Conservation (phyloP, 169 alveolate species). For the Cryptosporidium ubiquitum region DNA sequence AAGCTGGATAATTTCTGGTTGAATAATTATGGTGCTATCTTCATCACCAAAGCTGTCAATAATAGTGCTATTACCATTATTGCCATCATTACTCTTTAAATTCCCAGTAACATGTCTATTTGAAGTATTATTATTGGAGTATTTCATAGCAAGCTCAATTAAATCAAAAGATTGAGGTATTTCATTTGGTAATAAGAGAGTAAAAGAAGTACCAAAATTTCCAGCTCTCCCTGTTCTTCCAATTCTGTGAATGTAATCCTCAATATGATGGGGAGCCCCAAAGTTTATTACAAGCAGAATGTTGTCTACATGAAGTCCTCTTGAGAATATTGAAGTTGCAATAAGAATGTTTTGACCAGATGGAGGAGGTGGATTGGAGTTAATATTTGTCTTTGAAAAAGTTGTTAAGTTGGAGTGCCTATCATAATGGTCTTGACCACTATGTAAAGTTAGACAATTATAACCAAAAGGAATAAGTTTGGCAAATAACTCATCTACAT, state of each 20-base stretch:
- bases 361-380: conserved; percentile 69
- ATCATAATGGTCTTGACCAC: conserved; percentile 98
- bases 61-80: neutral
- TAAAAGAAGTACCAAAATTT: conserved; percentile 95
- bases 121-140: conserved; percentile 1
- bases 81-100: neutral
- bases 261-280: conserved; percentile 98
- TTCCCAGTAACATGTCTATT: neutral
- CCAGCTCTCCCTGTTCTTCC: conserved; percentile 99
- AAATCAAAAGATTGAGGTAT: conserved; percentile 61
- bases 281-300: conserved; percentile 96
- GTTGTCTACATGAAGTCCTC: conserved; percentile 97
- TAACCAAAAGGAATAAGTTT: conserved; percentile 86
- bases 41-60: neutral
- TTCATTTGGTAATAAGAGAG: conserved; percentile 94
- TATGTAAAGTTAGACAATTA: conserved; percentile 93
- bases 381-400: conserved; percentile 41
- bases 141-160: conserved; percentile 46
- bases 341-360: conserved; percentile 87
- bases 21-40: conserved; percentile 12
- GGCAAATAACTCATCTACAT: conserved; percentile 93
- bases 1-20: conserved; percentile 10
- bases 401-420: conserved; percentile 85
- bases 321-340: conserved; percentile 98
- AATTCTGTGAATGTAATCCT: conserved; percentile 98